Conservation (phyloP, 2,329 filamentous ascomycete species). For the Aspergillus uvarum region DNA sequence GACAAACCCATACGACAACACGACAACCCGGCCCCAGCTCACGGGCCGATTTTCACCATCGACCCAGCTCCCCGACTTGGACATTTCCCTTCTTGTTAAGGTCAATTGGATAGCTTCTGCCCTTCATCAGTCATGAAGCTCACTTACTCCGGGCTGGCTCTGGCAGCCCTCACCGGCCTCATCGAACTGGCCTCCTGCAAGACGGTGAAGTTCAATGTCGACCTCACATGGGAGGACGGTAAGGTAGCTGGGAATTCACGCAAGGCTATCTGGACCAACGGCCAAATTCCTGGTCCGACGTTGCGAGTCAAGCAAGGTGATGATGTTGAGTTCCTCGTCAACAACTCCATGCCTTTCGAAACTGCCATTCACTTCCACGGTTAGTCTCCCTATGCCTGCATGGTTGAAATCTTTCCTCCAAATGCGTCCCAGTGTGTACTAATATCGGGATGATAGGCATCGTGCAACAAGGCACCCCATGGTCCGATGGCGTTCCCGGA, state of each 20-base stretch:
- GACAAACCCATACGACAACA: neutral
- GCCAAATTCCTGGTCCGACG: conserved; percentile 33
- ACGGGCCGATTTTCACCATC: neutral
- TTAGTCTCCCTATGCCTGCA: conserved; percentile 2
- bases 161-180: neutral
- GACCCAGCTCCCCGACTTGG: neutral
- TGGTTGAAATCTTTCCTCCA: neutral
- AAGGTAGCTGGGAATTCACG: conserved; percentile 34
- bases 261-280: conserved; percentile 36
- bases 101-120: neutral
- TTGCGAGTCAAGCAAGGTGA: conserved; percentile 30
- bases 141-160: neutral
- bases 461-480: conserved; percentile 51
- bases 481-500: conserved; percentile 61
- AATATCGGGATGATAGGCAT: conserved; percentile 20
- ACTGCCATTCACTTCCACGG: conserved; percentile 39
- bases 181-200: neutral
- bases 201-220: conserved; percentile 10
- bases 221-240: conserved; percentile 37
- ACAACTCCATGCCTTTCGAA: conserved; percentile 33
- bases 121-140: conserved; percentile 3
- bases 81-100: neutral
- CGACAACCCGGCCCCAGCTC: neutral
- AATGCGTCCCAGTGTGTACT: neutral
- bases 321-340: conserved; percentile 32